Conservation (phyloP, 208 protist species). For the Crithidia thermophila region DNA sequence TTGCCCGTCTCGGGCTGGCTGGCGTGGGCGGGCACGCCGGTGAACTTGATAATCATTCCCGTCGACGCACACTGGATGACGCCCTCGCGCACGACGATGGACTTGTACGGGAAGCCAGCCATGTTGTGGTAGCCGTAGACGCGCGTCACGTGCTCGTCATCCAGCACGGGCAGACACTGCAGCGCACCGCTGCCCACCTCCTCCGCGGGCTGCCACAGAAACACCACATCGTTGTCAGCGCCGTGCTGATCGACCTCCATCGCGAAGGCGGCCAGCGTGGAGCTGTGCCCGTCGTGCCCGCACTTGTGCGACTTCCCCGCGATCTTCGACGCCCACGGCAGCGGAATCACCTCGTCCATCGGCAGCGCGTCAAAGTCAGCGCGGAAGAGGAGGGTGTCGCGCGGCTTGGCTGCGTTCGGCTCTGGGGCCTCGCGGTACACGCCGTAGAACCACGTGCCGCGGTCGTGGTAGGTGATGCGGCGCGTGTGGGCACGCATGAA, state of each 20-base stretch:
- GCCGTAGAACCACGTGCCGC: constrained; percentile 46
- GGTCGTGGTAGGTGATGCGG: constrained; percentile 33
- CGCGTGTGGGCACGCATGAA: constrained; percentile 33
- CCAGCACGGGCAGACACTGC: constrained; percentile 48
- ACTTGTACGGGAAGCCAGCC: constrained; percentile 36
- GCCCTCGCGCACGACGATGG: constrained; percentile 37
- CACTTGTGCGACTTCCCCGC: constrained; percentile 48
- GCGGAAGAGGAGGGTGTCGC: constrained; percentile 41
- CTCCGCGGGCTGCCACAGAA: constrained; percentile 51
- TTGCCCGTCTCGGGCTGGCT: constrained; percentile 43
- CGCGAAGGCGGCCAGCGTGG: constrained; percentile 42
- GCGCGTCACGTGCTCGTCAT: constrained; percentile 39
- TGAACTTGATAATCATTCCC: constrained; percentile 51
- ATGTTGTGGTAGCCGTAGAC: constrained; percentile 55
- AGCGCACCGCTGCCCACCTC: constrained; percentile 37
- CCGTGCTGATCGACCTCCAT: constrained; percentile 54
- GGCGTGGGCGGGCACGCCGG: constrained; percentile 36
- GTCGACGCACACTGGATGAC: constrained; percentile 46
- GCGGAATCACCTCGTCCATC: constrained; percentile 39
- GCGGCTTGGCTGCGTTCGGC: not conserved
- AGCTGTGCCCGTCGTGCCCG: constrained; percentile 45
- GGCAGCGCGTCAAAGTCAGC: constrained; percentile 51
- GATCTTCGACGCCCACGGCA: constrained; percentile 47
- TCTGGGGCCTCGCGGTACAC: constrained; percentile 25
- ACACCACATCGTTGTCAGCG: constrained; percentile 42